Percentiles rank a stretch among this genome's conserved stretches.
Evolutionary conservation across 352 stramenopile genomes (phyloP).

Genomic region (Hyaloperonospora arabidopsidis): DNA sequence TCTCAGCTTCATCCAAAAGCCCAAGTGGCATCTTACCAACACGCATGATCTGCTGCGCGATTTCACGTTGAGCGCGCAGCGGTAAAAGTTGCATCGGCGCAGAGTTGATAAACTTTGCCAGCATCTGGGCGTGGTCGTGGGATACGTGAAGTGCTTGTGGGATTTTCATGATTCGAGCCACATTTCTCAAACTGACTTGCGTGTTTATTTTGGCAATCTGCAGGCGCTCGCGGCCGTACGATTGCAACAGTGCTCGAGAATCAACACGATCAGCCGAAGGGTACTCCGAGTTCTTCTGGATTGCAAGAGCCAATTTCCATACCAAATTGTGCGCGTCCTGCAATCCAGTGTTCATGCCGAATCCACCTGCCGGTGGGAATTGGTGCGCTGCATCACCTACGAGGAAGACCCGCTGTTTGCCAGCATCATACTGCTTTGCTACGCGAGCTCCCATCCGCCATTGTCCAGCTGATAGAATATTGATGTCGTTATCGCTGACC

Average conservation of each 20-base stretch:
- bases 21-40: conserved; percentile 59
- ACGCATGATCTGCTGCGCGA: conserved; percentile 62
- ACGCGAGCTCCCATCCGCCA: conserved; percentile 92
- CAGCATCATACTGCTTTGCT: conserved; percentile 76
- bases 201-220: conserved; percentile 68
- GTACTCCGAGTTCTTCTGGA: conserved; percentile 27
- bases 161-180: conserved; percentile 82
- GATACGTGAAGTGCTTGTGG: conserved; percentile 74
- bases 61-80: conserved; percentile 39
- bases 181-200: conserved; percentile 78
- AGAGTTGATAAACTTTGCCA: conserved; percentile 55
- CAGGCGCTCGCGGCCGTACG: conserved; percentile 78
- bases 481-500: conserved; percentile 42
- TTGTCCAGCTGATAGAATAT: conserved; percentile 77
- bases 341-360: conserved; percentile 91
- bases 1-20: conserved; percentile 35
- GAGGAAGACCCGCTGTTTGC: conserved; percentile 68
- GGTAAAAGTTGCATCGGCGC: conserved; percentile 53
- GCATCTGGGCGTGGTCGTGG: conserved; percentile 60
- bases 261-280: conserved; percentile 6
- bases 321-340: conserved; percentile 89
- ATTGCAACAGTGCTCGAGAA: conserved; percentile 41
- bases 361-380: conserved; percentile 87
- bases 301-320: conserved; percentile 83
- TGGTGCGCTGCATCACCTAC: conserved; percentile 89